A percentile compares a stretch with the other conserved stretches of the same genome.
Conservation (phyloP, 305 asterid species). For the Solanum hybrid region DNA sequence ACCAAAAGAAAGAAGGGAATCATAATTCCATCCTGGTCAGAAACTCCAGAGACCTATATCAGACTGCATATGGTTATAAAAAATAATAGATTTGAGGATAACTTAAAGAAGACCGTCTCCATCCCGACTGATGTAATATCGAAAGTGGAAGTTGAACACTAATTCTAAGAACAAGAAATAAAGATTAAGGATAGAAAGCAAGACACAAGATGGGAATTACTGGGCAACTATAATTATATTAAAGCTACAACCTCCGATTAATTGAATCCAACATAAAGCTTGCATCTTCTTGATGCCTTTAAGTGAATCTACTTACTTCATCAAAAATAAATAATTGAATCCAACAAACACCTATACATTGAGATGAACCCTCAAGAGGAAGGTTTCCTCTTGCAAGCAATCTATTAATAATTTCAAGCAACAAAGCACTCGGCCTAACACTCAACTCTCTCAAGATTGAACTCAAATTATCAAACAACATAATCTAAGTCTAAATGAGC, state of each 20-base stretch:
- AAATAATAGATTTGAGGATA: not conserved
- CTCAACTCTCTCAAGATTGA: not conserved
- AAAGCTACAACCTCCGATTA: not conserved
- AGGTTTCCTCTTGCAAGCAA: not conserved
- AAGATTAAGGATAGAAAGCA: not conserved
- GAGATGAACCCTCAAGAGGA: not conserved
- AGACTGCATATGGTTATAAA: not conserved
- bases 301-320: not conserved
- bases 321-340: not conserved
- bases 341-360: not conserved
- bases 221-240: not conserved
- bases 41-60: not conserved
- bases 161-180: not conserved
- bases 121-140: not conserved
- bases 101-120: not conserved
- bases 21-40: not conserved
- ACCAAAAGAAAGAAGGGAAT: constrained; percentile 2
- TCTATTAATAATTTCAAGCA: not conserved
- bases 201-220: not conserved
- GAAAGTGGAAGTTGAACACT: not conserved
- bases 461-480: not conserved
- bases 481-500: not conserved
- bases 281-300: not conserved
- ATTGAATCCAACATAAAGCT: not conserved
- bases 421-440: not conserved